These are phyloP conservation scores for Hemisphaericaspora nanyangensis DNA, from an alignment of 805 yeast species.

Conservation along the genomic window DNA sequence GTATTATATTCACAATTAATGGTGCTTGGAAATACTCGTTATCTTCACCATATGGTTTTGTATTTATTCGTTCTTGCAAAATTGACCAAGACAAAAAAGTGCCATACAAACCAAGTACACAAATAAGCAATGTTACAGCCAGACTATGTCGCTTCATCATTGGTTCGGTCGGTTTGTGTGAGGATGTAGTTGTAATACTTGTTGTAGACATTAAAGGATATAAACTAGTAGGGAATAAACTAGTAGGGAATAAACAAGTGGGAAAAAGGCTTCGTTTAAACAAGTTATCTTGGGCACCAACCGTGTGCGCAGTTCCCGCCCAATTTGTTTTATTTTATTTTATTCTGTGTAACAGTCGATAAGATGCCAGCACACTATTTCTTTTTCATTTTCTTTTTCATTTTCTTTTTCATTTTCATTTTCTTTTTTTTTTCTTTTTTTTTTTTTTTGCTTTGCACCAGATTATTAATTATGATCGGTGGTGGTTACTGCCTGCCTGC, in stretches of 20 bases:
- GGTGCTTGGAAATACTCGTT: constrained; percentile 66
- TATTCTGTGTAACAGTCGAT: no score
- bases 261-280: background rate
- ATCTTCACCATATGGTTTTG: constrained; percentile 60
- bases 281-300: no score
- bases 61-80: constrained; percentile 82
- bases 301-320: no score
- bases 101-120: constrained; percentile 67
- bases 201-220: background rate
- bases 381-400: no score
- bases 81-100: constrained; percentile 91
- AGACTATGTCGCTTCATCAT: constrained; percentile 12
- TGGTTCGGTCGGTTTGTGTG: background rate
- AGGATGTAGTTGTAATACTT: background rate
- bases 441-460: no score
- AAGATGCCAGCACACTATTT: no score
- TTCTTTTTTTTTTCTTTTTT: no score
- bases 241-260: background rate
- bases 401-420: no score
- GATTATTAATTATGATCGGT: no score
- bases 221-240: background rate
- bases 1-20: constrained; percentile 69
- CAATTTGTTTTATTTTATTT: no score
- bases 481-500: no score
- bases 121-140: constrained; percentile 24